phyloP scores from a whole-genome alignment of 2,329 filamentous ascomycete species.

The Orbilia oligospora region DNA sequence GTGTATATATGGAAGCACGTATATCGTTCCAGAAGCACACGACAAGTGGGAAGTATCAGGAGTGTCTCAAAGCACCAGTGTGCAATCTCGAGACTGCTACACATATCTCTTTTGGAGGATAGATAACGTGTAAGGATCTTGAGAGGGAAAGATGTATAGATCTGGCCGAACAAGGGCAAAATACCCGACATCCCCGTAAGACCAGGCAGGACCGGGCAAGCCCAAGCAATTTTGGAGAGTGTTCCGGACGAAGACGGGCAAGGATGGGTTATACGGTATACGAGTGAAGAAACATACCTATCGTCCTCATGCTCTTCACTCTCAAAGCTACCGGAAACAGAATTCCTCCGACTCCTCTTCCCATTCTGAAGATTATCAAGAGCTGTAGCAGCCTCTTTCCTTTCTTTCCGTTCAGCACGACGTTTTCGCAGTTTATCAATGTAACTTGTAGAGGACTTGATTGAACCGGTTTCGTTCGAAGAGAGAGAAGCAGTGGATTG shows the following conservation, averaged over 20 bases:
- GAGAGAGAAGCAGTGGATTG: conserved; percentile 48
- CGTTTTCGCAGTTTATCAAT: conserved; percentile 57
- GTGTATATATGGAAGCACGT: conserved; percentile 16
- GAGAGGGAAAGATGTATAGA: conserved; percentile 11
- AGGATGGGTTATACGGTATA: conserved; percentile 28
- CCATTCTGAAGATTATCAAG: conserved; percentile 7
- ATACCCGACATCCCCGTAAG: conserved; percentile 29
- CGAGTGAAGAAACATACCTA: conserved; percentile 38
- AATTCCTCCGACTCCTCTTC: conserved; percentile 37
- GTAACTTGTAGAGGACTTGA: conserved; percentile 37
- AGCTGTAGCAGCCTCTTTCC: conserved; percentile 36
- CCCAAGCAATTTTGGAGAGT: conserved; percentile 28
- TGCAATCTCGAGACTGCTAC: not conserved
- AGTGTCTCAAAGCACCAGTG: conserved; percentile 1
- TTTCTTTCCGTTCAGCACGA: conserved; percentile 49
- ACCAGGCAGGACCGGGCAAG: conserved; percentile 34
- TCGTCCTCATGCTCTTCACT: conserved; percentile 56
- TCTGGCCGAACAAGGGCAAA: conserved; percentile 16
- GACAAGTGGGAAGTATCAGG: not conserved
- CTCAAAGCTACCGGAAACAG: conserved; percentile 38
- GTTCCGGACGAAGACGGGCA: conserved; percentile 35
- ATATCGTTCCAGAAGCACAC: conserved; percentile 27
- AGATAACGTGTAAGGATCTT: conserved; percentile 7
- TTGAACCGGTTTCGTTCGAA: conserved; percentile 50
- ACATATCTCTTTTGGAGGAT: not conserved